Conservation (phyloP, 2,329 filamentous ascomycete genomes). For the Fusarium gaditjirri region DNA sequence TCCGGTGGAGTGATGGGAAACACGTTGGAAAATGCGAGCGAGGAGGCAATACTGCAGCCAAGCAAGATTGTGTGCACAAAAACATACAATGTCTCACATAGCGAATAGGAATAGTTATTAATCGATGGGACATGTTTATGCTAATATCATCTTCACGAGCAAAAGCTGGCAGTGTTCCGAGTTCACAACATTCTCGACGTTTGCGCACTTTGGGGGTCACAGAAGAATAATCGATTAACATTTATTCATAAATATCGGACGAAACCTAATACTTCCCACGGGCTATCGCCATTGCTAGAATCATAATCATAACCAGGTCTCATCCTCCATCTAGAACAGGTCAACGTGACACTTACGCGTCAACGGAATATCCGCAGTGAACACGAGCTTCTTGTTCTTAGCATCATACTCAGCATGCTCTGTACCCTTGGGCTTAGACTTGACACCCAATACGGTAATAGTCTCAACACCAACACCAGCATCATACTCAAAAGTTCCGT, state of each 20-base stretch:
- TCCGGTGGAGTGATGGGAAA: neutral
- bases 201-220: no score
- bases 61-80: constrained; percentile 15
- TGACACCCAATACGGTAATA: constrained; percentile 59
- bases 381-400: constrained; percentile 38
- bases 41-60: constrained; percentile 20
- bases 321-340: neutral
- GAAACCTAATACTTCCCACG: neutral
- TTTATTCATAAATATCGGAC: neutral
- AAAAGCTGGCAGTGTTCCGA: neutral
- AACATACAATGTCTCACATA: constrained; percentile 6
- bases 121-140: accelerated
- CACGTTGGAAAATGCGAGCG: constrained; percentile 2
- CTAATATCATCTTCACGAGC: neutral
- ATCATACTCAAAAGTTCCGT: constrained; percentile 65
- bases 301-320: neutral
- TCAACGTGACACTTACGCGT: constrained; percentile 19
- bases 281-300: neutral
- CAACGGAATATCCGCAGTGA: constrained; percentile 37
- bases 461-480: constrained; percentile 56
- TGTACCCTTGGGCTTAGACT: constrained; percentile 14
- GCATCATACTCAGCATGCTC: constrained; percentile 36
- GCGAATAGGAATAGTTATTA: neutral
- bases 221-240: neutral
- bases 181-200: neutral